Base-by-base conservation (phyloP, 2,329 filamentous ascomycete species). In the Byssochlamys sp. region DNA sequence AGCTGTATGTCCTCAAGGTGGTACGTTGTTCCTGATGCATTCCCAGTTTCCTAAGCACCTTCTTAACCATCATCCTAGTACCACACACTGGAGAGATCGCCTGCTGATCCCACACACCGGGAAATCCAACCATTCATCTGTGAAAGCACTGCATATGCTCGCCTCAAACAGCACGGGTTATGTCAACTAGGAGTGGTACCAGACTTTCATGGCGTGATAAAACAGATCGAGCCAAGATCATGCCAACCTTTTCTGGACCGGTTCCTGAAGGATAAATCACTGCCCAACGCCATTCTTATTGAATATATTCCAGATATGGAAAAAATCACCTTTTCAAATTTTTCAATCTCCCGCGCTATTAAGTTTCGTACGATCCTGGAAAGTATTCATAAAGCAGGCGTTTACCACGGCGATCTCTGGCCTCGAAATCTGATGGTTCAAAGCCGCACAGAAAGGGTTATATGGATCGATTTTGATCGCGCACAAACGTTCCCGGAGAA, bases 351-450 rank as follows among this genome's bases (percentile, higher is more conserved):
- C 1, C 33, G 55, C 6, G 9, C 58, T 7, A n/a, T 11, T 11
- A 55, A 50, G 28, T 50, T 62, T 19, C 57, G 58, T 19, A 19
- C 55, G 19, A 59, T 63, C 29, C 50, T 64, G 12, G 25, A 52
- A 10, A 49, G 57, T 7, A 60, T 63, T 24, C 60, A 63, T 53
- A 14, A 35, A 25, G 60, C 57, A 24, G 35, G 55, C 9, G 54
- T 63, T 35, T 48, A 59, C 19, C 60, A 63, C 6, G 31, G 54
- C 45, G 61, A 63, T 48, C 33, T 58, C 1, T 54, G 58, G 10
- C 63, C 60, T 2, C 48, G 61, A 26, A 62, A 66, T 52, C 61
- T 64, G 59, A 62, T 62, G 53, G 49, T 62, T 4, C 31, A 33
- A 11, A 11, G 12, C 9, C 35, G 57, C 6, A 14, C 33, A 3